Evolutionary conservation across 495 filamentous ascomycete species (phyloP), one percentile per base, ranked within the genome.

Genomic region (Aspergillus olivimuriae): DNA sequence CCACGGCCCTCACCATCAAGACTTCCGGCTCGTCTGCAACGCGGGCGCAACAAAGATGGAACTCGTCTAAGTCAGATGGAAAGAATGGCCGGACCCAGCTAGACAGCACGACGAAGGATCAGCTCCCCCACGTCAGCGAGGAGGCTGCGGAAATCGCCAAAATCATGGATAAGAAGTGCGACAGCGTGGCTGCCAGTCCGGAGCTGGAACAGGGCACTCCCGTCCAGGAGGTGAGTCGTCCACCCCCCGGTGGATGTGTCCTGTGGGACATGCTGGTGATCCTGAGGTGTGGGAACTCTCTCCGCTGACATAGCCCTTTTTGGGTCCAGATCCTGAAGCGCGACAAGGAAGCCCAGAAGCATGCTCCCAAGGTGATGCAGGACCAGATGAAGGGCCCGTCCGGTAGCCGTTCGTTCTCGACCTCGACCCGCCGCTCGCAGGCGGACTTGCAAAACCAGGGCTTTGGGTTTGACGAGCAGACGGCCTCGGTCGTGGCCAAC

Each of bases 311-410:
- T 38, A 15, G 17, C 42, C 16, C 19, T 28, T 28, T 28, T 28
- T 28, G 18, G 17, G 16, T 23, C 6, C 50, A 89, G 84, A 73
- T 87, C 44, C 67, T 89, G 32, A 63, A 79, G 47, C 78, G 76
- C 36, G 82, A 86, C 50, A 69, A 77, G 47, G 69, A 80, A 39
- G 74, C 69, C 41, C 66, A 69, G 51, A 76, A 83, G 45, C 76
- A 85, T 36, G 77, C 81, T 20, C 84, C 86, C 18, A 73, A 84
- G 60, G 75, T 87, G 4, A 72, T 88, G 60, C 75, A 81, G 49
- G 74, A 83, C 39, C 65, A 78, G 41, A 55, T 75, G 4, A 68
- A 73, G 39, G 53, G 53, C 21, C 58, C 64, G 0, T 68, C 65
- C 22, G 71, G 76, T 42, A 65, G 63, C 14, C 71, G 80, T 36